A percentile compares a stretch with the other conserved stretches of the same genome.
Conservation (phyloP, 331 rosid species). For the Arachis monticola region DNA sequence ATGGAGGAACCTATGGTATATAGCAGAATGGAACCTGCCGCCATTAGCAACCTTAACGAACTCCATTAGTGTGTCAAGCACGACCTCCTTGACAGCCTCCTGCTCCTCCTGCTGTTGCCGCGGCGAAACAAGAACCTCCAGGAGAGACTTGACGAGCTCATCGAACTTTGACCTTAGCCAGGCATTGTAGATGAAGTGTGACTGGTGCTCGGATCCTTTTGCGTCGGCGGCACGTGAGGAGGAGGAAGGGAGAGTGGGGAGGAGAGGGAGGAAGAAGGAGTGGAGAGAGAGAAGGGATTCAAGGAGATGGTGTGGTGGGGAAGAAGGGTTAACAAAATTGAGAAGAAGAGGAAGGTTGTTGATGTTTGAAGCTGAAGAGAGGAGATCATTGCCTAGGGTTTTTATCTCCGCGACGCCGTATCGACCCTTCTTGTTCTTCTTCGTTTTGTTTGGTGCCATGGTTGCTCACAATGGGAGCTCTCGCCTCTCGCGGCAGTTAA, state of each 20-base stretch:
- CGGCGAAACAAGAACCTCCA: slow-evolving; percentile 55
- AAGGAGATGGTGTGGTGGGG: slow-evolving; percentile 70
- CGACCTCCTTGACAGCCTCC: slow-evolving; percentile 72
- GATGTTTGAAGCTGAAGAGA: slow-evolving; percentile 72
- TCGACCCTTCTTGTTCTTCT: slow-evolving; percentile 33
- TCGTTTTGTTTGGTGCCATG: not conserved
- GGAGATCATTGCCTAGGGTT: slow-evolving; percentile 79
- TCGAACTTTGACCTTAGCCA: slow-evolving; percentile 94
- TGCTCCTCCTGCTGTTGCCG: slow-evolving; percentile 51
- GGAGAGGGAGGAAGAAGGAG: slow-evolving; percentile 73
- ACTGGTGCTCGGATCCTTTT: slow-evolving; percentile 37
- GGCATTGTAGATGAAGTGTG: slow-evolving; percentile 68
- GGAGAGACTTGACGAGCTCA: slow-evolving; percentile 62
- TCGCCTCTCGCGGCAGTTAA: not conserved
- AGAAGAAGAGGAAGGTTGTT: slow-evolving; percentile 92
- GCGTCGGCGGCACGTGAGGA: slow-evolving; percentile 37
- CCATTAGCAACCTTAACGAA: slow-evolving; percentile 70
- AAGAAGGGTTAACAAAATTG: slow-evolving; percentile 64
- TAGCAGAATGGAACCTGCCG: slow-evolving; percentile 76
- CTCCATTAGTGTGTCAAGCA: slow-evolving; percentile 87
- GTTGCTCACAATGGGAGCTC: not conserved
- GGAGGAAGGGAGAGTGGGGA: slow-evolving; percentile 67
- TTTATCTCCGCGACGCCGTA: slow-evolving; percentile 59
- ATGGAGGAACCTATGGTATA: slow-evolving; percentile 68
- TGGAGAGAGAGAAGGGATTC: slow-evolving; percentile 88